These are phyloP conservation scores for Pueraria montana DNA, from an alignment of 306 rosid genomes.

Conservation along the genomic window DNA sequence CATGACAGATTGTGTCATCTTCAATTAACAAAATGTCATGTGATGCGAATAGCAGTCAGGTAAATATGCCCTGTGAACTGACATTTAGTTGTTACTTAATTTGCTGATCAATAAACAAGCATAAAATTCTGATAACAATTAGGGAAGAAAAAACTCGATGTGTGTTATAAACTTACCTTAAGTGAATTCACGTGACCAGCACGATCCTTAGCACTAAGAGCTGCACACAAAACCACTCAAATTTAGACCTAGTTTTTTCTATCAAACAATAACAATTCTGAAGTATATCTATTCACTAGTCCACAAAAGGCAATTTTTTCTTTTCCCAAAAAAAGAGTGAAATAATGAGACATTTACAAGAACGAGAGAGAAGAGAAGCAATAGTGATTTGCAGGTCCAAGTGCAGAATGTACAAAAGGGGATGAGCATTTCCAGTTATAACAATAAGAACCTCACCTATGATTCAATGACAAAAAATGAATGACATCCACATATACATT, in stretches of 20 bases:
- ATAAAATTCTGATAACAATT: background rate
- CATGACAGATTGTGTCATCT: constrained; percentile 88
- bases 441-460: no score
- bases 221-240: constrained; percentile 38
- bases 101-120: background rate
- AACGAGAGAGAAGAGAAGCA: background rate
- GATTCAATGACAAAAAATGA: no score
- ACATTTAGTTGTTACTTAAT: constrained; percentile 11
- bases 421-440: no score
- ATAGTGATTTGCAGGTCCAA: no score
- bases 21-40: constrained; percentile 90
- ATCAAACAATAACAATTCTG: background rate
- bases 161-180: constrained; percentile 46
- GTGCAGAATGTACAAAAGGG: no score
- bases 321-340: background rate
- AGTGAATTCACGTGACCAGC: constrained; percentile 62
- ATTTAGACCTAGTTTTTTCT: constrained; percentile 34
- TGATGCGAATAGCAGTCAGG: constrained; percentile 94
- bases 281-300: constrained; percentile 2
- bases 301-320: background rate
- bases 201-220: constrained; percentile 69
- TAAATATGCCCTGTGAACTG: constrained; percentile 45
- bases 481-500: no score
- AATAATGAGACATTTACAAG: background rate
- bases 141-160: background rate